Evolutionary conservation across 2,329 filamentous ascomycete genomes (phyloP).

Genomic region (Sphaerulina vaccinii): DNA sequence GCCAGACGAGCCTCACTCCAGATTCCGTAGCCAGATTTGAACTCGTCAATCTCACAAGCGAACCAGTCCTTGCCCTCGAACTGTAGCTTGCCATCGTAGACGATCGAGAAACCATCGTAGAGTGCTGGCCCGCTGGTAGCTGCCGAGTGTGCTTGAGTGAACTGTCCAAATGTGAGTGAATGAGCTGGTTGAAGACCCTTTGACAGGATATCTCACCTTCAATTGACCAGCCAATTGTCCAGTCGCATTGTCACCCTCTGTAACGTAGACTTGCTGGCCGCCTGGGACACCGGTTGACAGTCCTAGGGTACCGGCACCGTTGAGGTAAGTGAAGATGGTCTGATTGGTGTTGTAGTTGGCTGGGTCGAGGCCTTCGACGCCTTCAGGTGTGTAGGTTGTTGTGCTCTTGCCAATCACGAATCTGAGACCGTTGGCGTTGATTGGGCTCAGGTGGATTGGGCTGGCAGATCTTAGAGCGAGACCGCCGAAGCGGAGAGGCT

Average conservation of each 20-base stretch:
- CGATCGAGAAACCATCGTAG: slow-evolving; percentile 25
- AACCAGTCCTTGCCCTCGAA: slow-evolving; percentile 18
- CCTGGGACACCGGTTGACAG: slow-evolving; percentile 32
- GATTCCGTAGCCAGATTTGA: slow-evolving; percentile 7
- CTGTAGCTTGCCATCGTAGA: slow-evolving; percentile 10
- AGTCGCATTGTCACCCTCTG: slow-evolving; percentile 14
- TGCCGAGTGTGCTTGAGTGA: slow-evolving; percentile 33
- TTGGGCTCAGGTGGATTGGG: slow-evolving; percentile 28
- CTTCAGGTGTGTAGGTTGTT: slow-evolving; percentile 31
- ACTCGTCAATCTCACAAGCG: slow-evolving; percentile 7
- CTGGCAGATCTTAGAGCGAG: slow-evolving; percentile 26
- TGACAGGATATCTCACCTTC: not conserved
- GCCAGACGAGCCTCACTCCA: slow-evolving; percentile 6
- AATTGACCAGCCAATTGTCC: slow-evolving; percentile 27
- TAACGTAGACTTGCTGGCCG: slow-evolving; percentile 36
- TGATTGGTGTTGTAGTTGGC: slow-evolving; percentile 10
- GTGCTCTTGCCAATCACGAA: slow-evolving; percentile 34
- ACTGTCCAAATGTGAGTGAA: slow-evolving; percentile 14
- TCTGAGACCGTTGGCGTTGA: slow-evolving; percentile 27
- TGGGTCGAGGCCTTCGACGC: slow-evolving; percentile 2
- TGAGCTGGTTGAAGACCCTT: not conserved
- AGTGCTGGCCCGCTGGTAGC: slow-evolving; percentile 26
- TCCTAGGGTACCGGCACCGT: slow-evolving; percentile 20
- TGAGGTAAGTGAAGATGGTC: slow-evolving; percentile 29
- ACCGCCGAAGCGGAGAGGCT: slow-evolving; percentile 24